Base-by-base conservation (phyloP, 2,329 filamentous ascomycete species). In the Podosphaera fusca region DNA sequence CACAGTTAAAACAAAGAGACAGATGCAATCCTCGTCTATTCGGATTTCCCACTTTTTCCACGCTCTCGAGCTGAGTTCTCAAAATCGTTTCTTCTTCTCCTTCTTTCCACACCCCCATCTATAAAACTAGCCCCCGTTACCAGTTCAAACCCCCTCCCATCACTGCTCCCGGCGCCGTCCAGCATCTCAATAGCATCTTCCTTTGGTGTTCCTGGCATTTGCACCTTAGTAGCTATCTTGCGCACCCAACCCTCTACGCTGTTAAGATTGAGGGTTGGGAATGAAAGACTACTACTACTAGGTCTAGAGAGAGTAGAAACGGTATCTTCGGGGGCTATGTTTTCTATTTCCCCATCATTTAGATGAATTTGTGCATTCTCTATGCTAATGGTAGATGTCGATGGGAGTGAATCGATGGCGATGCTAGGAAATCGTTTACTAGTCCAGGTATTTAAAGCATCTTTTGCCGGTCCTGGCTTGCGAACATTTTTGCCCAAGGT, bases 171-270 rank as follows among this genome's bases (percentile, higher is more conserved):
- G 30, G 76, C 73, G 29, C 74, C 74, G 64, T 86, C 81, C 29
- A 79, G 75, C 59, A 88, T 72, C 67, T 88, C 84, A 64, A 88
- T 88, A 66, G 63, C 63, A 67, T 64, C 59, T 29, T 61, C 55
- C 33, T 71, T 68, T 1, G 76, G 75, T n/a, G 76, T 77, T 29
- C 70, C 63, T 0, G 76, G 74, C 3, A 49, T 34, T 36, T 49
- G 34, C 29, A 77, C 74, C 65, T 82, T 82, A 4, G 76, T 73
- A 59, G 87, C 87, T 42, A 94, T 81, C 60, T 87, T 87, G 59
- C 89, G 77, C 59, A 96, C 74, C 88, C 92, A 98, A 0, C 82
- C 84, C 70, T 96, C 92, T 35, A 96, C 82, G 2, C 85, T 84
- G 33, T 42, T 46, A 2, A 54, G 36, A 30, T 57, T 54, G 12